Evolutionary conservation across 2,329 filamentous ascomycete species (phyloP).

Genomic region (Alternaria novae-zelandiae): DNA sequence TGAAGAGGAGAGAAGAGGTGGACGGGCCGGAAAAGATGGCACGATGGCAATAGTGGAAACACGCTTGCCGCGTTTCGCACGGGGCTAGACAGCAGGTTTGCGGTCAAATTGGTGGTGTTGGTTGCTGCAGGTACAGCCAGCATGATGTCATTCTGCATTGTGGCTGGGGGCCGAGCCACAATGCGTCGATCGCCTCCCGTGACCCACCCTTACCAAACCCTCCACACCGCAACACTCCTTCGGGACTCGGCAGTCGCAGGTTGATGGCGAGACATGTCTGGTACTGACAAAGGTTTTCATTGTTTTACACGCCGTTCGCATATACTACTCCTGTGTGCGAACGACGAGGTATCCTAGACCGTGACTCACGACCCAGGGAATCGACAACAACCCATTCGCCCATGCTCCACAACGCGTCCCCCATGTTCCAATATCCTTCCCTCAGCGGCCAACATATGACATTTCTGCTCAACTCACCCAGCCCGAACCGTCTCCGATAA

Average conservation of each 20-base stretch:
- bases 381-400: too few species aligned
- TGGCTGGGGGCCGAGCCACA: not conserved
- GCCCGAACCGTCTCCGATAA: not conserved
- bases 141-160: slow-evolving; percentile 13
- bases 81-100: slow-evolving; percentile 13
- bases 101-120: slow-evolving; percentile 5
- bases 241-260: not conserved
- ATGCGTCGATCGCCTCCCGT: slow-evolving; percentile 4
- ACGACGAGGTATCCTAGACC: too few species aligned
- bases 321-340: not conserved
- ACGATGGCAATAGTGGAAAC: not conserved
- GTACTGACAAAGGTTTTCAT: not conserved
- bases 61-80: slow-evolving; percentile 2
- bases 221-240: not conserved
- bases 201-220: not conserved
- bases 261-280: not conserved
- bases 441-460: not conserved
- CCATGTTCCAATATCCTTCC: not conserved
- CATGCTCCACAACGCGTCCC: not conserved
- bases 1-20: not conserved
- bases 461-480: too few species aligned
- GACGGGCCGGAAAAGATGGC: not conserved
- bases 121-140: slow-evolving; percentile 9
- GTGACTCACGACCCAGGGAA: too few species aligned
- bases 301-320: not conserved